Percentiles rank a stretch among this genome's conserved stretches.
Conservation (phyloP, 164 flowering plant species). For the Houttuynia cordata region DNA sequence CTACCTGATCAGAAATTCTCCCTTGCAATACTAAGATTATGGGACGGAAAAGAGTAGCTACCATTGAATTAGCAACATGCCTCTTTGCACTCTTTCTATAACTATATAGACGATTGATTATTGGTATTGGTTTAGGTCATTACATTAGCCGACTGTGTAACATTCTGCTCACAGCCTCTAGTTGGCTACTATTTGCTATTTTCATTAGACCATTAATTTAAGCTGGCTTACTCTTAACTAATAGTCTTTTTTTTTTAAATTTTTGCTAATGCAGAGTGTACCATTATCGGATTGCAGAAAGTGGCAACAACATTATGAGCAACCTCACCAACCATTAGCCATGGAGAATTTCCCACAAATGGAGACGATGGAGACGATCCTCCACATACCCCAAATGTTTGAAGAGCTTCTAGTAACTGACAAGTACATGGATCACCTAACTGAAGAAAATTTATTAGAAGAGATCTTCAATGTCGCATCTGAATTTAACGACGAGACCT, state of each 20-base stretch:
- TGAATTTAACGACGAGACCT: neutral
- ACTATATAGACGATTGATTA: too few relatives aligned
- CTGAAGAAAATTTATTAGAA: conserved; percentile 1
- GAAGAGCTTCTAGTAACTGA: neutral
- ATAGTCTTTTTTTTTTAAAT: neutral
- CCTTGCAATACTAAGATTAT: too few relatives aligned
- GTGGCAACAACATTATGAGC: neutral
- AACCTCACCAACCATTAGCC: conserved; percentile 1
- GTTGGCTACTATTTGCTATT: too few relatives aligned
- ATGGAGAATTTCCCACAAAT: conserved; percentile 2
- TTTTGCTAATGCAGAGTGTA: neutral
- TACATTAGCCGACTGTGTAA: too few relatives aligned
- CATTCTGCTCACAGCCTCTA: too few relatives aligned
- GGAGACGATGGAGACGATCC: neutral
- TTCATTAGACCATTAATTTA: too few relatives aligned
- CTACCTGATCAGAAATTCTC: too few relatives aligned
- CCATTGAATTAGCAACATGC: too few relatives aligned
- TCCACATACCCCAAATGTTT: neutral
- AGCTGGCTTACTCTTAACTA: neutral
- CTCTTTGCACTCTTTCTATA: too few relatives aligned
- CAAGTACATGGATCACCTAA: neutral
- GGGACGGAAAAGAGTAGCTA: too few relatives aligned
- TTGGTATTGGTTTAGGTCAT: too few relatives aligned
- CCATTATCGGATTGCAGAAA: neutral
- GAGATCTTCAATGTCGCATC: neutral